phyloP scores from a whole-genome alignment of 1,139 yeast species.

The Spathaspora sp. region DNA sequence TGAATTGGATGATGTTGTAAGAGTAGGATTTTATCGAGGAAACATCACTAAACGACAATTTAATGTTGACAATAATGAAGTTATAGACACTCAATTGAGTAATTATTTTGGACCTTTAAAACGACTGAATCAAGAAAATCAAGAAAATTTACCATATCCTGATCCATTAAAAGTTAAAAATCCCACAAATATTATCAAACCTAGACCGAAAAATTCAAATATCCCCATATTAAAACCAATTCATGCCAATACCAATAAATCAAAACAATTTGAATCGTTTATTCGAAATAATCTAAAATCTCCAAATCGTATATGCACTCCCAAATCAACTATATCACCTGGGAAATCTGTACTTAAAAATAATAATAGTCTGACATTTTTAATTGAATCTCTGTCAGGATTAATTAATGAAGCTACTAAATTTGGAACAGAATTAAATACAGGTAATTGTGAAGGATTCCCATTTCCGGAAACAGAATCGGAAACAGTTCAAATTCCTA shows the following conservation, averaged over 20 bases:
- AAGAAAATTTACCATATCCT: constrained; percentile 26
- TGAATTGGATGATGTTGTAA: constrained; percentile 47
- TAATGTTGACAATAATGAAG: constrained; percentile 20
- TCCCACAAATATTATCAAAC: constrained; percentile 21
- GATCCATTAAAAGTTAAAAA: constrained; percentile 30
- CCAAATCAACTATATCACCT: constrained; percentile 31
- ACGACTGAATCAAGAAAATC: constrained; percentile 20
- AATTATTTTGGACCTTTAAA: constrained; percentile 20
- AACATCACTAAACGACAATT: constrained; percentile 11
- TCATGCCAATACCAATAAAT: constrained; percentile 18
- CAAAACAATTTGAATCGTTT: constrained; percentile 1
- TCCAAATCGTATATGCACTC: constrained; percentile 38
- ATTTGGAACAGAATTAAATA: constrained; percentile 73
- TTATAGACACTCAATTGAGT: constrained; percentile 30
- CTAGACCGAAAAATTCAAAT: constrained; percentile 17
- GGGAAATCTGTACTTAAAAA: constrained; percentile 14
- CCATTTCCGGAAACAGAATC: constrained; percentile 60
- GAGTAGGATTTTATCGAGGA: constrained; percentile 38
- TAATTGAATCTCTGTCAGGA: constrained; percentile 71
- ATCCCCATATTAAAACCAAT: constrained; percentile 35
- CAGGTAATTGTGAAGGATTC: constrained; percentile 61
- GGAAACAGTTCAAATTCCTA: constrained; percentile 68
- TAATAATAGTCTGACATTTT: constrained; percentile 34
- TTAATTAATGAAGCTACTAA: constrained; percentile 67
- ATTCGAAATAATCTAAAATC: constrained; percentile 2